phyloP scores from a whole-genome alignment of 352 stramenopile species.

The Globisporangium echinulatum region DNA sequence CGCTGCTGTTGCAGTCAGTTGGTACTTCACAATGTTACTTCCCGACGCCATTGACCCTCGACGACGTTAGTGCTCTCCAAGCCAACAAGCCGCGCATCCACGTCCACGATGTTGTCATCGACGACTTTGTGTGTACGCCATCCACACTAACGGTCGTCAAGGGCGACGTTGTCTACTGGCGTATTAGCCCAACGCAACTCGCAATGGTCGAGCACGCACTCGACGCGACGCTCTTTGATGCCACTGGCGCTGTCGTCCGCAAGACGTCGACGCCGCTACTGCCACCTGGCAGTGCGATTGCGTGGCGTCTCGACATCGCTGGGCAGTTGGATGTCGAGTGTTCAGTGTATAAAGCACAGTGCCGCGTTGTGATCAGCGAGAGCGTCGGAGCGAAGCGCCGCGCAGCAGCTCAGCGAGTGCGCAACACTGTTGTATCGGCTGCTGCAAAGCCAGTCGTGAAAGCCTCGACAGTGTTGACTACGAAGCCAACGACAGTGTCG shows the following conservation, averaged over 20 bases:
- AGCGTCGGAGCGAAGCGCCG: constrained; percentile 10
- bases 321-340: constrained; percentile 22
- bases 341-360: constrained; percentile 31
- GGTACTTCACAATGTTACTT: constrained; percentile 10
- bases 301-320: constrained; percentile 24
- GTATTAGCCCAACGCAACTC: constrained; percentile 22
- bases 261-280: constrained; percentile 22
- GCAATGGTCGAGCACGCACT: constrained; percentile 41
- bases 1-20: constrained; percentile 6
- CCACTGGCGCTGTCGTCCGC: background rate
- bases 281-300: constrained; percentile 19
- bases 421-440: background rate
- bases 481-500: constrained; percentile 5
- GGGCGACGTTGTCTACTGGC: constrained; percentile 35
- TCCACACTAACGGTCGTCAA: constrained; percentile 19
- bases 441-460: too few relatives aligned
- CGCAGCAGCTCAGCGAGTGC: constrained; percentile 6
- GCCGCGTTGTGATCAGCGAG: constrained; percentile 18
- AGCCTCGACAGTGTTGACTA: background rate
- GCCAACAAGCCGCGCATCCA: constrained; percentile 5
- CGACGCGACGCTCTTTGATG: constrained; percentile 18
- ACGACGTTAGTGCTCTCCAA: background rate
- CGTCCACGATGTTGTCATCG: constrained; percentile 29
- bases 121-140: constrained; percentile 30
- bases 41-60: constrained; percentile 23